Evolutionary conservation across 495 filamentous ascomycete genomes (phyloP), one percentile per base, ranked within the genome.

Genomic region (Penicillium herquei): DNA sequence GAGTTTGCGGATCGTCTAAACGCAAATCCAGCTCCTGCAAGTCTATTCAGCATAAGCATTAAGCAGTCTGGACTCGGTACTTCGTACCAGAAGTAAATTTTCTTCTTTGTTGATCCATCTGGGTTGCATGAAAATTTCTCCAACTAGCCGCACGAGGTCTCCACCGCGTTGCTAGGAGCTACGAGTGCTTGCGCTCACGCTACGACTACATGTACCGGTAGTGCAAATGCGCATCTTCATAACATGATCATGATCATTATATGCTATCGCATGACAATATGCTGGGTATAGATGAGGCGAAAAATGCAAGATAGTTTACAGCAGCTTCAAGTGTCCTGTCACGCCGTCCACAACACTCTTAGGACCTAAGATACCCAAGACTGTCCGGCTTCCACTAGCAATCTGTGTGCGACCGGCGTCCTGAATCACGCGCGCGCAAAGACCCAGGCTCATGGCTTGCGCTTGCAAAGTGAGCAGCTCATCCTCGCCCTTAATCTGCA

Each of bases 331-430:
- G 55, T 84, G 77, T 4, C 94, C 91, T 6, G 94, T 96, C 47
- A 98, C 88, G 59, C 84, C 68, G 73, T 98, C 88, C 14, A 98
- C 83, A 47, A 92, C 73, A 59, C 87, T 88, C 80, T 89, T 92
- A 16, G 93, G 95, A 7, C 87, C 94, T 37, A 96, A 85, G 55
- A 98, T 80, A 5, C 95, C 94, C 39, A 97, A 77, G 33, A 98
- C 94, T 4, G 94, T 98, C 64, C 87, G 80, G 65, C 89, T 95
- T 14, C 95, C 92, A 40, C 84, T 83, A n/a, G 87, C 92, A 73
- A 98, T 96, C 84, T 98, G 95, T 32, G 94, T 98, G 52, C 94
- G 81, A 26, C 94, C 94, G n/a, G 94, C 94, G 79, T 98, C 94
- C 62, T 88, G 84, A 47, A 98, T 91, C 33, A 96, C 84, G 68